A percentile compares a stretch with the other conserved stretches of the same genome.
Conservation (phyloP, 169 alveolate genomes). For the Plasmodium inui region DNA sequence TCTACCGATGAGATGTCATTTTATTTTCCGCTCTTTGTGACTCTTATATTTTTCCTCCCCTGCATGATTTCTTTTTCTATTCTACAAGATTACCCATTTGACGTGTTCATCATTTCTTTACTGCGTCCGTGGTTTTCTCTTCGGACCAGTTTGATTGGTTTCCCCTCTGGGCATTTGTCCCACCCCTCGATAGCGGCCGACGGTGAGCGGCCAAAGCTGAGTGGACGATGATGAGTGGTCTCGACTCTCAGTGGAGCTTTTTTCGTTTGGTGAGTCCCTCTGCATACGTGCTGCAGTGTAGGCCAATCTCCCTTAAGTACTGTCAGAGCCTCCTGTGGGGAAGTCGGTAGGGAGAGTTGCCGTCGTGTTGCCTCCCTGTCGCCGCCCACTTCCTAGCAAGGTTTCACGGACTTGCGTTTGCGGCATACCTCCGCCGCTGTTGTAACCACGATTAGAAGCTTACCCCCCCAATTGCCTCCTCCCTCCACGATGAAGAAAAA, state of each 20-base stretch:
- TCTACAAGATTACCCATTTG: background rate
- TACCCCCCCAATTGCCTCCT: background rate
- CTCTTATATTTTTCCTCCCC: background rate
- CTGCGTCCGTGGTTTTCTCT: background rate
- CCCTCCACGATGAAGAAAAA: constrained; percentile 92
- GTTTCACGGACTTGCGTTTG: background rate
- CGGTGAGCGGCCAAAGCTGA: background rate
- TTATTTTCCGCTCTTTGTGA: background rate
- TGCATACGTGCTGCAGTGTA: background rate
- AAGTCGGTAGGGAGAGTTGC: background rate
- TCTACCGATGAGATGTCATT: background rate
- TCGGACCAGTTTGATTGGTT: background rate
- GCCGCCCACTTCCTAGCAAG: background rate
- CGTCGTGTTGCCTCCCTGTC: no score
- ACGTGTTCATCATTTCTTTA: background rate
- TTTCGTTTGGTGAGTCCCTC: background rate
- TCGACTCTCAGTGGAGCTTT: background rate
- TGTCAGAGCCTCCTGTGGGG: background rate
- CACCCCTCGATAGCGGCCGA: background rate
- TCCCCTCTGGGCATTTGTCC: background rate
- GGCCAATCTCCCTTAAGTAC: background rate
- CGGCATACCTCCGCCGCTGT: background rate
- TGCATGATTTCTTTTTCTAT: no score
- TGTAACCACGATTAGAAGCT: background rate
- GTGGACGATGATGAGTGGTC: no score